Conservation (phyloP, 192 early-diverging fungal species). For the Coemansia sp. region DNA sequence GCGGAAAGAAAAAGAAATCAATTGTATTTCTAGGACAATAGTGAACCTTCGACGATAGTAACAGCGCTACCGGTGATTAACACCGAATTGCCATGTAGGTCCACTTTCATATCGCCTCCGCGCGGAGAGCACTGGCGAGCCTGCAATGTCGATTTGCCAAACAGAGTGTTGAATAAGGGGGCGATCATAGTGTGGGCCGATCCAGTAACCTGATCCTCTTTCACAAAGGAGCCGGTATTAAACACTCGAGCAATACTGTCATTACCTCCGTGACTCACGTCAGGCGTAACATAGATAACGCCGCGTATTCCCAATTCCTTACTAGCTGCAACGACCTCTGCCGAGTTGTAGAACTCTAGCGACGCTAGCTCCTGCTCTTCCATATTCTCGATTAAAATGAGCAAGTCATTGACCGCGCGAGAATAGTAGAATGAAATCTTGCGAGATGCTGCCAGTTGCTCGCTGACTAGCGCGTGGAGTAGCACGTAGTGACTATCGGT, state of each 20-base stretch:
- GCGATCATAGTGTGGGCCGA: slow-evolving; percentile 33
- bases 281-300: slow-evolving; percentile 11
- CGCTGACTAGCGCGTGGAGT: slow-evolving; percentile 10
- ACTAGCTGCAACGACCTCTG: slow-evolving; percentile 1
- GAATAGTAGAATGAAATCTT: slow-evolving; percentile 11
- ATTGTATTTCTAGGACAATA: neutral
- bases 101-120: slow-evolving; percentile 18
- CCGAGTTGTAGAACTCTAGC: neutral
- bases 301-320: slow-evolving; percentile 14
- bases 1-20: slow-evolving; percentile 1
- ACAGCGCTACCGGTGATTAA: slow-evolving; percentile 24
- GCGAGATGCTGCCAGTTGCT: neutral
- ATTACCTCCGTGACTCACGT: neutral
- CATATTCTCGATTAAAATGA: slow-evolving; percentile 10
- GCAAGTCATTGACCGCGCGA: slow-evolving; percentile 8
- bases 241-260: slow-evolving; percentile 46
- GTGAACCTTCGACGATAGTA: slow-evolving; percentile 15
- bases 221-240: slow-evolving; percentile 1
- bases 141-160: slow-evolving; percentile 16
- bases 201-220: slow-evolving; percentile 49
- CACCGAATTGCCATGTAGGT: slow-evolving; percentile 8
- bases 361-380: neutral
- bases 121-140: slow-evolving; percentile 35
- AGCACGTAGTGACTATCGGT: neutral
- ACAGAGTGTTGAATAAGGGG: slow-evolving; percentile 12